Percentiles rank a stretch among this genome's conserved stretches.
These are phyloP conservation scores for Sporothrix schenckii DNA, from an alignment of 2,329 filamentous ascomycete species.

Conservation along the genomic window DNA sequence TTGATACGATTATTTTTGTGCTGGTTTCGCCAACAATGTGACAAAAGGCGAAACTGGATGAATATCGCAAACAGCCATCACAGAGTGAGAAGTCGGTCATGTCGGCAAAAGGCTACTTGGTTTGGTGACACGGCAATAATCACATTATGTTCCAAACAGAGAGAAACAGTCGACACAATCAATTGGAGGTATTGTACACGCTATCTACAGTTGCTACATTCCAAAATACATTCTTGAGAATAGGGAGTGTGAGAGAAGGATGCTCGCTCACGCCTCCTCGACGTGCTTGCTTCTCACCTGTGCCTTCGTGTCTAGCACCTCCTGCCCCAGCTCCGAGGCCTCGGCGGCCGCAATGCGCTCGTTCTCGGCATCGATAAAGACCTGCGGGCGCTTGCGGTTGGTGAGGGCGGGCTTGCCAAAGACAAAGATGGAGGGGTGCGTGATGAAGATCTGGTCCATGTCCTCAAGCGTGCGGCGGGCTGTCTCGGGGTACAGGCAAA, in stretches of 20 bases:
- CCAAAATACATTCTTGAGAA: background rate
- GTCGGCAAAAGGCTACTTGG: too few relatives aligned
- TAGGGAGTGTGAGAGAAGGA: background rate
- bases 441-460: slow-evolving; percentile 51
- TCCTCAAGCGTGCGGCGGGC: slow-evolving; percentile 52
- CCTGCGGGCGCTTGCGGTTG: slow-evolving; percentile 44
- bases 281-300: background rate
- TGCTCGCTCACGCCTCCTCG: slow-evolving; percentile 6
- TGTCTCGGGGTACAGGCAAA: slow-evolving; percentile 56
- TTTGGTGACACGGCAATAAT: too few relatives aligned
- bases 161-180: background rate
- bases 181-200: background rate
- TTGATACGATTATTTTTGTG: too few relatives aligned
- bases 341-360: slow-evolving; percentile 29
- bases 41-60: too few relatives aligned
- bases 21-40: too few relatives aligned
- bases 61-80: too few relatives aligned
- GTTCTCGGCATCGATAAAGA: slow-evolving; percentile 45
- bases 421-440: slow-evolving; percentile 42
- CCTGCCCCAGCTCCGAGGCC: slow-evolving; percentile 25
- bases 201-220: background rate
- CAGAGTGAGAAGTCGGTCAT: too few relatives aligned
- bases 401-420: slow-evolving; percentile 43
- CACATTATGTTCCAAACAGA: too few relatives aligned
- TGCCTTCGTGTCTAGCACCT: slow-evolving; percentile 23